Conservation (phyloP, 2,329 filamentous ascomycete genomes). For the Fusarium chlamydosporum region DNA sequence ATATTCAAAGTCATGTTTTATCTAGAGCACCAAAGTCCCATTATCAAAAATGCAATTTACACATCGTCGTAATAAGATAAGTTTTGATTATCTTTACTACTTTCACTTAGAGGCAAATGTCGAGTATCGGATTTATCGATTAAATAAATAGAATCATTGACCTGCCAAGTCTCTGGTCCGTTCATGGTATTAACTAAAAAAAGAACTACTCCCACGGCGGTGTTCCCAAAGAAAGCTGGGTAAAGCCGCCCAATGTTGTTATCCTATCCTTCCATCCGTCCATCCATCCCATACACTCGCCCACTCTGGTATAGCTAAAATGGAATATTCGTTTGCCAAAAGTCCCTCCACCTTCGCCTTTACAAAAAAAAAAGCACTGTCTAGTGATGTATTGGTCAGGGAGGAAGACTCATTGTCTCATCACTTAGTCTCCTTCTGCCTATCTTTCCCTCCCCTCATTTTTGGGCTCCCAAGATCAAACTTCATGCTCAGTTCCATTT, state of each 20-base stretch:
- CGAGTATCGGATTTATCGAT: not conserved
- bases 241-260: conserved; percentile 22
- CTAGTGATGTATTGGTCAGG: conserved; percentile 39
- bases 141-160: conserved; percentile 27
- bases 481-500: conserved; percentile 31
- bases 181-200: conserved; percentile 42
- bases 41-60: not conserved
- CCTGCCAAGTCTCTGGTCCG: conserved; percentile 12
- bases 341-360: conserved; percentile 26
- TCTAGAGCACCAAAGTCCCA: conserved; percentile 14
- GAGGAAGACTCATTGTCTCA: conserved; percentile 25
- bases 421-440: conserved; percentile 12
- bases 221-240: conserved; percentile 20
- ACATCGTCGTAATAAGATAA: not conserved
- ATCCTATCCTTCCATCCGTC: conserved; percentile 32
- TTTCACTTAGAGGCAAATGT: not conserved
- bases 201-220: conserved; percentile 10
- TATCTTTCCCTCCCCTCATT: conserved; percentile 9
- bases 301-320: conserved; percentile 46
- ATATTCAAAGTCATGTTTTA: not conserved
- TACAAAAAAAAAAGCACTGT: conserved; percentile 39
- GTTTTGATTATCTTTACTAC: not conserved
- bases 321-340: conserved; percentile 48
- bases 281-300: conserved; percentile 9
- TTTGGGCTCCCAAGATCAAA: conserved; percentile 13